Base-by-base conservation (phyloP, 177 flowering plant genomes). In the Tripterygium wilfordii region DNA sequence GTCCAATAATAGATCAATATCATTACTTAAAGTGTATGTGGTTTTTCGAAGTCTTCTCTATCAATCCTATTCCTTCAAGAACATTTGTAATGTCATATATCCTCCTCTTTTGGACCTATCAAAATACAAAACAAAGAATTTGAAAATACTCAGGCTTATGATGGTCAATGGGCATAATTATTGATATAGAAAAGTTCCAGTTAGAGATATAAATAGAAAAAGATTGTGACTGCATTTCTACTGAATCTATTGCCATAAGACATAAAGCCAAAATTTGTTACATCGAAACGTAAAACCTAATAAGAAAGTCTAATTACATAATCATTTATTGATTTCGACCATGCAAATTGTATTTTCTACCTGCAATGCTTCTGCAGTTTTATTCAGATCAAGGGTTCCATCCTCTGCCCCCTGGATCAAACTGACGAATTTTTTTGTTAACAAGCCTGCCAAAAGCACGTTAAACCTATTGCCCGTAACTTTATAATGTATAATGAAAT, bases 71-170 rank as follows among this genome's bases (percentile, higher is more conserved):
- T 49, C 96, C 96, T 65, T 88, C 96, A 66, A 88, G 85, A 57
- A 87, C 96, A 69, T 87, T 87, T 26, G 96, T 87, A 39, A 87
- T 84, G 54, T 84, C 96, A 67, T 88, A 88, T 47, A 88, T 80
- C 63, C 92, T 77, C 65, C 96, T 71, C 67, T 87, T 87, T 45
- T 78, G 87, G 22, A 87, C 96, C 89, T 87, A 71, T 23, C 22
- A 45, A 52, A 61, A 50, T 24, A n/a, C n/a, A n/a, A n/a, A n/a
- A n/a, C n/a, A n/a, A n/a, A n/a, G n/a, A n/a, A n/a, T n/a, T n/a
- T n/a, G n/a, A n/a, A n/a, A n/a, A n/a, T n/a, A n/a, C n/a, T n/a
- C n/a, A n/a, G n/a, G n/a, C n/a, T n/a, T n/a, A n/a, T n/a, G n/a
- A n/a, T n/a, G n/a, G n/a, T n/a, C n/a, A n/a, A n/a, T n/a, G n/a